These are phyloP conservation scores for Laburnicola sp. DNA, from an alignment of 2,329 filamentous ascomycete genomes.

Conservation along the genomic window DNA sequence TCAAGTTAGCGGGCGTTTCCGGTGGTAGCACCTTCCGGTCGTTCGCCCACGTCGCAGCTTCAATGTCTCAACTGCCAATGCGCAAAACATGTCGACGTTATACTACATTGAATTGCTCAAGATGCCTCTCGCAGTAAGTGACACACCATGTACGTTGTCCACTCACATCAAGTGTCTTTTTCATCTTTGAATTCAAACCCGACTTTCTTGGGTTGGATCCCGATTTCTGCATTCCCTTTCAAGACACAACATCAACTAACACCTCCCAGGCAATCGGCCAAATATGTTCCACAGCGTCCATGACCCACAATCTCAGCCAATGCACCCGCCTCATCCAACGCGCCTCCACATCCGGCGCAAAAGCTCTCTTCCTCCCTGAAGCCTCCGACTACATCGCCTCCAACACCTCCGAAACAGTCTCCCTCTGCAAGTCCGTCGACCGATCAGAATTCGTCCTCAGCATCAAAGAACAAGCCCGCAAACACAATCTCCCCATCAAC, in stretches of 20 bases:
- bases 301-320: conserved; percentile 77
- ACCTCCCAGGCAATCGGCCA: conserved; percentile 76
- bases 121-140: conserved; percentile 40
- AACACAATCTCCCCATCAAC: conserved; percentile 70
- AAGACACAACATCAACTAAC: neutral
- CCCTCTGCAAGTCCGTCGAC: conserved; percentile 68
- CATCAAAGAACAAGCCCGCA: conserved; percentile 67
- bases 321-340: conserved; percentile 72
- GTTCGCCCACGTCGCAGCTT: neutral
- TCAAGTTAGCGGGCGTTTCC: conserved; percentile 1
- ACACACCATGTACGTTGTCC: neutral
- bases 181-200: neutral
- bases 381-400: conserved; percentile 84
- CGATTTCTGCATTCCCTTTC: neutral
- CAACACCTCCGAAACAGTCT: conserved; percentile 67
- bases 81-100: neutral
- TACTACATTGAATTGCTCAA: conserved; percentile 24
- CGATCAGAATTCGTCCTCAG: conserved; percentile 75
- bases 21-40: neutral
- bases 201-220: neutral
- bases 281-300: conserved; percentile 79
- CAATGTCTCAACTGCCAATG: neutral
- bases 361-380: conserved; percentile 89
- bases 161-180: neutral
- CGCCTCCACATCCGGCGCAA: conserved; percentile 75